Evolutionary conservation across 208 protist species (phyloP).

Genomic region (Perkinsela sp.): DNA sequence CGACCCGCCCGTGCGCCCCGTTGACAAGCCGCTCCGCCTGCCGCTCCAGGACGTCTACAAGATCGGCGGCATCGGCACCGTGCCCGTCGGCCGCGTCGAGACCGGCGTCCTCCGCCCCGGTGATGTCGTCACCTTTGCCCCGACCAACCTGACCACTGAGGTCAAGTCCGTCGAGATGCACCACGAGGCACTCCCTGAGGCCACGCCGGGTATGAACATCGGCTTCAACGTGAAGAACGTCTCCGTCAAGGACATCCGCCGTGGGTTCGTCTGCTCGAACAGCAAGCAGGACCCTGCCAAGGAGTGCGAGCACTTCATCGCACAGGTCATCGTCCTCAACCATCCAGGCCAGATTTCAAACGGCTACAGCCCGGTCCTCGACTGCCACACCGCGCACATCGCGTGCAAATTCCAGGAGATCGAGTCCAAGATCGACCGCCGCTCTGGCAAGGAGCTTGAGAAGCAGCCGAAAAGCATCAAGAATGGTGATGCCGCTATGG

Average conservation of each 20-base stretch:
- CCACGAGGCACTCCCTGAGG: constrained; percentile 32
- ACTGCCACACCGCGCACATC: constrained; percentile 78
- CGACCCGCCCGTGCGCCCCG: constrained; percentile 40
- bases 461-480: constrained; percentile 54
- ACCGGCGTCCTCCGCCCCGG: constrained; percentile 18
- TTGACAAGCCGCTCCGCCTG: constrained; percentile 75
- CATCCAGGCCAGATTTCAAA: constrained; percentile 60
- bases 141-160: constrained; percentile 13
- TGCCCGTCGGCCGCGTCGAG: constrained; percentile 25
- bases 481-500: constrained; percentile 64
- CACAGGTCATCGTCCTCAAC: constrained; percentile 74
- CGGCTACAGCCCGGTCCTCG: constrained; percentile 60
- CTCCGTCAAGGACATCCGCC: constrained; percentile 61
- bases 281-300: constrained; percentile 25
- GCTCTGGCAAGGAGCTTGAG: constrained; percentile 63
- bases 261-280: constrained; percentile 34
- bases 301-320: constrained; percentile 32
- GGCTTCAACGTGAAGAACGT: constrained; percentile 78
- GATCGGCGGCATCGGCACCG: constrained; percentile 49
- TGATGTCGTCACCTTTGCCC: constrained; percentile 25
- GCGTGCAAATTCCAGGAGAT: constrained; percentile 66
- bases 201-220: constrained; percentile 66
- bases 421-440: constrained; percentile 61
- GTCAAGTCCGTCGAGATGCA: constrained; percentile 69
- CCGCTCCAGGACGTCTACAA: constrained; percentile 87